A percentile compares a stretch with the other conserved stretches of the same genome.
phyloP scores from a whole-genome alignment of 768 basidiomycete genomes.

The Naganishia onofrii region DNA sequence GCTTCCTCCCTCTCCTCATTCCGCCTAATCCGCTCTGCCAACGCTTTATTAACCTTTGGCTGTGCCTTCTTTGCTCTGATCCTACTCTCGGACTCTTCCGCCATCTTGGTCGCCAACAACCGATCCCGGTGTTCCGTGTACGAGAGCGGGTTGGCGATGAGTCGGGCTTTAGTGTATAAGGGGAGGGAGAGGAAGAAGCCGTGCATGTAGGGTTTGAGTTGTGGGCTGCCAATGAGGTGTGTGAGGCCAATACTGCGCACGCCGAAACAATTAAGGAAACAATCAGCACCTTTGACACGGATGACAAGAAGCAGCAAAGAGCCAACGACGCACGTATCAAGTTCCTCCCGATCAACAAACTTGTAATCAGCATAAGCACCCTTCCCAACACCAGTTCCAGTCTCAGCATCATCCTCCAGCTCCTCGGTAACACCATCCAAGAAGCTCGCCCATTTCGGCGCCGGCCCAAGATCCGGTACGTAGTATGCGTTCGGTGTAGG shows the following conservation, averaged over 20 bases:
- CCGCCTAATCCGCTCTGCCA: constrained; percentile 77
- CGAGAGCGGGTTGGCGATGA: constrained; percentile 93
- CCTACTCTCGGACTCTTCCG: constrained; percentile 86
- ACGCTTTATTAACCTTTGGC: constrained; percentile 75
- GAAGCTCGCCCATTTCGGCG: constrained; percentile 95
- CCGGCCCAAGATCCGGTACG: constrained; percentile 92
- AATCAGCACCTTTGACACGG: neutral
- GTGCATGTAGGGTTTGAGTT: constrained; percentile 99
- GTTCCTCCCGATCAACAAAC: constrained; percentile 83
- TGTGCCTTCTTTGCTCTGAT: constrained; percentile 77
- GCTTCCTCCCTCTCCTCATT: constrained; percentile 57
- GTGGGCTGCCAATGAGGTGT: constrained; percentile 88
- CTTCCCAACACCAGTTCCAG: constrained; percentile 54
- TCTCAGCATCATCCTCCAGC: constrained; percentile 78
- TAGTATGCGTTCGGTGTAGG: constrained; percentile 93
- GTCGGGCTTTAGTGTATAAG: constrained; percentile 89
- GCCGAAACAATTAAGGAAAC: constrained; percentile 54
- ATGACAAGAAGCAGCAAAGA: neutral
- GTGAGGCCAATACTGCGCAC: constrained; percentile 68
- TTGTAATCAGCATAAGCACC: constrained; percentile 92
- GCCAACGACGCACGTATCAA: constrained; percentile 59
- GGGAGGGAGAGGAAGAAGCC: constrained; percentile 96
- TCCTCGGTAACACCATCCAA: constrained; percentile 98
- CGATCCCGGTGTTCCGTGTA: constrained; percentile 92
- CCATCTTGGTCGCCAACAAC: constrained; percentile 80